phyloP scores from a whole-genome alignment of 129 eudicot genomes.

The Mikania micrantha region DNA sequence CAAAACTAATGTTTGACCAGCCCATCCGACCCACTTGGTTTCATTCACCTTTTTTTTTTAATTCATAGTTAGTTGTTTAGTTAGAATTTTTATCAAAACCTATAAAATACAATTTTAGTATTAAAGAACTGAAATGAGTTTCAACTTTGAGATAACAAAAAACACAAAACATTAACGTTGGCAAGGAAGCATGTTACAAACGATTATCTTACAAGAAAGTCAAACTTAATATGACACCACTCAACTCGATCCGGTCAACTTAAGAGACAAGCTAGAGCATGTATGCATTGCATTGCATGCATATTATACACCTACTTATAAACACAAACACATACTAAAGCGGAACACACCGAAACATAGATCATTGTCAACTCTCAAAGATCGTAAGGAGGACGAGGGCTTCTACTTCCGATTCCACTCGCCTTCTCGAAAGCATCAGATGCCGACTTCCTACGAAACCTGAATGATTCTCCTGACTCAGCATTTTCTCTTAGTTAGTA shows the following conservation, averaged over 20 bases:
- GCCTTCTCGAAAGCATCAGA: slow-evolving; percentile 67
- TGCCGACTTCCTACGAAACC: slow-evolving; percentile 65
- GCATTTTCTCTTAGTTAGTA: not conserved
- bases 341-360: not conserved
- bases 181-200: not conserved
- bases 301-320: no score
- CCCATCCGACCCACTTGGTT: no score
- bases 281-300: not conserved
- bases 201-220: not conserved
- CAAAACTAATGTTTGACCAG: no score
- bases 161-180: not conserved
- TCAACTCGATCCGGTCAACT: not conserved
- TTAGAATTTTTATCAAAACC: no score
- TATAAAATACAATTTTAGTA: no score
- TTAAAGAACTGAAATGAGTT: not conserved
- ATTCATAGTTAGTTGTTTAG: no score
- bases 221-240: not conserved
- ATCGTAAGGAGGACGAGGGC: slow-evolving; percentile 85
- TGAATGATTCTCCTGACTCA: slow-evolving; percentile 31
- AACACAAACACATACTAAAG: not conserved
- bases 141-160: not conserved
- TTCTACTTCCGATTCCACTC: slow-evolving; percentile 56
- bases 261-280: not conserved
- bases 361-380: slow-evolving; percentile 34
- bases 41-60: no score